Percentiles rank a stretch among this genome's conserved stretches.
These are phyloP conservation scores for Suillus americanus DNA, from an alignment of 768 basidiomycete genomes.

Conservation along the genomic window DNA sequence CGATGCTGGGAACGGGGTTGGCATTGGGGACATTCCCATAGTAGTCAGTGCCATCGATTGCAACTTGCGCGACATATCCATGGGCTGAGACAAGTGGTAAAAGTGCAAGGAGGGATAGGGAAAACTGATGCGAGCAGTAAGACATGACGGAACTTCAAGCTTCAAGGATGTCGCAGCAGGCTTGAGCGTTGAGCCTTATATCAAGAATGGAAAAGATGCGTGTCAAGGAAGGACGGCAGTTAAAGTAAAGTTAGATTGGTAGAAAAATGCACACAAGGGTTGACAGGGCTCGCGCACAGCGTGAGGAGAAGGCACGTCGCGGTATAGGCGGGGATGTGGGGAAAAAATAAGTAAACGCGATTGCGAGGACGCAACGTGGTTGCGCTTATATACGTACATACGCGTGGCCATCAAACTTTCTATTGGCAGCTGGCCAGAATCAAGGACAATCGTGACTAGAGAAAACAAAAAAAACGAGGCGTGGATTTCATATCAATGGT, in stretches of 20 bases:
- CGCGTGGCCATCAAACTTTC: conserved; percentile 4
- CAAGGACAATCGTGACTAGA: not conserved
- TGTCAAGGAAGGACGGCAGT: conserved; percentile 1
- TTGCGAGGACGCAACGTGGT: conserved; percentile 19
- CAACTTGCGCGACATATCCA: conserved; percentile 42
- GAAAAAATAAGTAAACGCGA: conserved; percentile 13
- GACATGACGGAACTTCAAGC: not conserved
- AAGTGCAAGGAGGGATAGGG: conserved; percentile 8
- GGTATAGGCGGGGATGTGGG: conserved; percentile 15
- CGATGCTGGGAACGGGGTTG: conserved; percentile 37
- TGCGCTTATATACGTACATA: not conserved
- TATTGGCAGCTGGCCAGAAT: not conserved
- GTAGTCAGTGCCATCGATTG: conserved; percentile 45
- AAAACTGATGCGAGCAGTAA: not conserved
- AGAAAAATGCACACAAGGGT: conserved; percentile 7
- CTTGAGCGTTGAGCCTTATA: not conserved
- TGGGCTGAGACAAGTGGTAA: conserved; percentile 33
- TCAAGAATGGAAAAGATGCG: not conserved
- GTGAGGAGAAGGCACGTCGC: conserved; percentile 2
- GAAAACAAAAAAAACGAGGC: conserved; percentile 4
- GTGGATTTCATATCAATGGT: too few relatives aligned
- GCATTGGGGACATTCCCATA: conserved; percentile 43
- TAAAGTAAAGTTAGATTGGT: conserved; percentile 4
- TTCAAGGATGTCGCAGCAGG: not conserved
- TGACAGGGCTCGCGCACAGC: conserved; percentile 8